Evolutionary conservation across 1,284 basidiomycete species (phyloP).

Genomic region (Neolentinus lepideus): DNA sequence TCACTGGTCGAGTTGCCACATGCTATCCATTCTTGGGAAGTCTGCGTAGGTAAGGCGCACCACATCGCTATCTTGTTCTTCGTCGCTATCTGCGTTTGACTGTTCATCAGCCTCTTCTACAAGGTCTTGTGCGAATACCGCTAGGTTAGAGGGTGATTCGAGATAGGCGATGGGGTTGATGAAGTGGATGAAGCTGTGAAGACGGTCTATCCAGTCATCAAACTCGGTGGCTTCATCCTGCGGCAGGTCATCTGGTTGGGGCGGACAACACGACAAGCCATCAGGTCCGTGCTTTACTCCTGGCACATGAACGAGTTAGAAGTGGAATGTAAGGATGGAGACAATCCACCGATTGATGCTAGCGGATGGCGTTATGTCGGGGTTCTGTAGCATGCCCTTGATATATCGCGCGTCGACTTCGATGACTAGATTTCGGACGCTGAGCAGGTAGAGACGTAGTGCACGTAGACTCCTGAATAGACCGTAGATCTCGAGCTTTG

Average conservation of each 20-base stretch:
- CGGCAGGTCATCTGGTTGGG: constrained; percentile 12
- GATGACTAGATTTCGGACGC: constrained; percentile 24
- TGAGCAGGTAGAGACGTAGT: constrained; percentile 22
- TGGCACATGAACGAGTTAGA: constrained; percentile 27
- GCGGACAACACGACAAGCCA: constrained; percentile 24
- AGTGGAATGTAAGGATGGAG: constrained; percentile 28
- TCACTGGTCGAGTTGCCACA: too few relatives aligned
- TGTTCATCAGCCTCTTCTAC: too few relatives aligned
- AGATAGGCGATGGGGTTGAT: neutral
- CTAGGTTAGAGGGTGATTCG: neutral
- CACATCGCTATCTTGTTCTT: neutral
- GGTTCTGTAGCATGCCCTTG: constrained; percentile 35
- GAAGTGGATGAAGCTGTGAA: constrained; percentile 11
- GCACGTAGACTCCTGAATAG: constrained; percentile 24
- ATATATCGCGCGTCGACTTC: constrained; percentile 34
- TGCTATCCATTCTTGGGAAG: neutral
- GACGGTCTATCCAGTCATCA: constrained; percentile 26
- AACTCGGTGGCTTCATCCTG: constrained; percentile 19
- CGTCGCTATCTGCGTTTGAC: neutral
- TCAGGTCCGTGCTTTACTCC: constrained; percentile 23
- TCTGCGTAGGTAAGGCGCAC: neutral
- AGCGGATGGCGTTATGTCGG: constrained; percentile 26
- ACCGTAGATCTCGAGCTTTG: constrained; percentile 34
- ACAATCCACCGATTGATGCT: constrained; percentile 34
- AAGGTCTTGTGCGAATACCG: neutral